A percentile compares a stretch with the other conserved stretches of the same genome.
These are phyloP conservation scores for Plenodomus biglobosus DNA, from an alignment of 2,329 filamentous ascomycete species.

Conservation along the genomic window DNA sequence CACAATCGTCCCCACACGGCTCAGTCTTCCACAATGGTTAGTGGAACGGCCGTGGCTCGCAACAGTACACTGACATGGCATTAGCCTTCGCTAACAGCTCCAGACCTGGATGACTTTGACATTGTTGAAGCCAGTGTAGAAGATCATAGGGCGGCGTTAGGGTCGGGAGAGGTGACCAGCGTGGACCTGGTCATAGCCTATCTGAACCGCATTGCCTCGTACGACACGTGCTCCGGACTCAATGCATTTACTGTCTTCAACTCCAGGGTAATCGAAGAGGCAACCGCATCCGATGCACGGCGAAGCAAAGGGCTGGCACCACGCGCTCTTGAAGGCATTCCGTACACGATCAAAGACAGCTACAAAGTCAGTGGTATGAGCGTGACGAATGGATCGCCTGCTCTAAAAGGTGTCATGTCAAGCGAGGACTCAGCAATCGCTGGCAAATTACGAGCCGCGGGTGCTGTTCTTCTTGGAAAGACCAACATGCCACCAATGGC, in stretches of 20 bases:
- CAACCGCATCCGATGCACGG: slow-evolving; percentile 51
- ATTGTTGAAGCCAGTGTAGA: slow-evolving; percentile 54
- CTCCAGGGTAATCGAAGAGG: slow-evolving; percentile 50
- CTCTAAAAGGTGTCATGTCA: slow-evolving; percentile 54
- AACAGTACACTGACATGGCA: background rate
- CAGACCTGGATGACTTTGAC: slow-evolving; percentile 13
- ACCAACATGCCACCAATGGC: slow-evolving; percentile 65
- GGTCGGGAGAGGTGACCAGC: slow-evolving; percentile 45
- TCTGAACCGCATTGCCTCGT: slow-evolving; percentile 51
- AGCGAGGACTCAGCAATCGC: slow-evolving; percentile 58
- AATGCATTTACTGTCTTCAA: slow-evolving; percentile 56
- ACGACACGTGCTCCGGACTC: slow-evolving; percentile 49
- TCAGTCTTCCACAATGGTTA: too few relatives aligned
- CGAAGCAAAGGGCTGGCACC: slow-evolving; percentile 42
- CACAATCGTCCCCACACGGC: too few relatives aligned
- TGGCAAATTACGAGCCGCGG: slow-evolving; percentile 50
- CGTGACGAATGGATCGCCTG: slow-evolving; percentile 57
- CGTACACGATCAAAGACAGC: slow-evolving; percentile 60
- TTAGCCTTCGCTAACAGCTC: background rate
- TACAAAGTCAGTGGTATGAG: slow-evolving; percentile 59
- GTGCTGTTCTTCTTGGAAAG: slow-evolving; percentile 56
- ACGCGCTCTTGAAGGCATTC: slow-evolving; percentile 57
- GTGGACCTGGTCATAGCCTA: slow-evolving; percentile 52
- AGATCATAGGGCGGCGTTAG: slow-evolving; percentile 49
- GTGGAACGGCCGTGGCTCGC: background rate